Evolutionary conservation across 164 flowering plant genomes (phyloP), one percentile per base, ranked within the genome.

Genomic region (Macadamia tetraphylla): DNA sequence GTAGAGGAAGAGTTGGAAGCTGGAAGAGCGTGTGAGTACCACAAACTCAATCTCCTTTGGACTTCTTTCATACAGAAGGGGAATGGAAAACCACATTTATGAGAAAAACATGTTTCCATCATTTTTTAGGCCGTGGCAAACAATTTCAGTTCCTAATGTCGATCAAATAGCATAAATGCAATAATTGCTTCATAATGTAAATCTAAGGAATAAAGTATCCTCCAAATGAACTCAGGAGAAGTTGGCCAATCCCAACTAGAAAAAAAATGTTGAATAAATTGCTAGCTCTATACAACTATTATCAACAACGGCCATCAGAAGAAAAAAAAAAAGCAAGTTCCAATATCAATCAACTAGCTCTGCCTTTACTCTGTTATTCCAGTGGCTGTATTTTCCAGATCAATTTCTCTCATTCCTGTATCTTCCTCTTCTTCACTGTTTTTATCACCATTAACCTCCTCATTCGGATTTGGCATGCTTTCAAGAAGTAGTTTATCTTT

Each of bases 351-450:
- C 65, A 18, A 18, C 51, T 49, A n/a, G 42, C 55, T 49, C n/a
- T 32, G 8, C 42, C 15, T 56, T 68, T 63, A 85, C 23, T 83
- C 91, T 9, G 72, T 72, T 6, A 83, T 62, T 2, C 84, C 85
- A 59, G 71, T 2, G 46, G 72, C 72, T 5, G 85, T 29, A 58
- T 80, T 85, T 59, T 94, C 96, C 65, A 94, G 55, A 77, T 94
- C 92, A 40, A 85, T 75, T 56, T 86, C 90, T 29, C 96, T 97
- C 95, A 90, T 83, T 6, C 96, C 98, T 0, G 89, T 86, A 69
- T 94, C 98, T 82, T 94, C 98, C 73, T 94, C 97, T 64, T 85
- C 97, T 70, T 89, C 98, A 43, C 90, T 88, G 46, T 75, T 89
- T 55, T 88, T 95, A 66, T 94, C 98, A 0, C 89, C 96, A 69